Conservation (phyloP, 768 basidiomycete genomes). For the Daedaleopsis sinensis region DNA sequence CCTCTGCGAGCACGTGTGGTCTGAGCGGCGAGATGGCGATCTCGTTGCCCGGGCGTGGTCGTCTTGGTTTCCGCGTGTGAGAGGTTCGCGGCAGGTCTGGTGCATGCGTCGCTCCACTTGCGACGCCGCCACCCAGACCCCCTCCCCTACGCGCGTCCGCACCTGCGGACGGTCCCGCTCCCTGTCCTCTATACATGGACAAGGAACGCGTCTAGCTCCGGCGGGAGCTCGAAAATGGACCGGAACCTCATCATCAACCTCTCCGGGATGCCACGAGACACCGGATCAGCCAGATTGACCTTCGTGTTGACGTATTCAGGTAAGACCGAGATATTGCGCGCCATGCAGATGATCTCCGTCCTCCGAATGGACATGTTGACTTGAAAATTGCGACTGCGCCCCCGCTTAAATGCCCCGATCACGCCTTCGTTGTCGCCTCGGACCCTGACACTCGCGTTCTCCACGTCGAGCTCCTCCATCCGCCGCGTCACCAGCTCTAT, state of each 20-base stretch:
- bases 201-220: background rate
- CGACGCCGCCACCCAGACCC: background rate
- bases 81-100: background rate
- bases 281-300: background rate
- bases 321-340: background rate
- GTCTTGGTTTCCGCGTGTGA: background rate
- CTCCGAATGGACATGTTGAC: conserved; percentile 1
- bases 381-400: background rate
- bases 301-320: background rate
- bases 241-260: background rate
- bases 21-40: background rate
- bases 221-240: background rate
- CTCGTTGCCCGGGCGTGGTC: background rate
- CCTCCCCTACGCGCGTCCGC: background rate
- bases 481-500: background rate
- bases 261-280: background rate
- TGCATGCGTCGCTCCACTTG: no score
- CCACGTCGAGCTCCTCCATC: background rate
- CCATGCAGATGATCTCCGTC: background rate
- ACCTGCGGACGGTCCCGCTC: background rate
- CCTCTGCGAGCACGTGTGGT: conserved; percentile 1
- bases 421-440: background rate
- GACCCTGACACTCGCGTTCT: background rate
- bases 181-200: background rate
- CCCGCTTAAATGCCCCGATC: background rate